phyloP scores from a whole-genome alignment of 495 filamentous ascomycete genomes.

The Cercophora scortea region DNA sequence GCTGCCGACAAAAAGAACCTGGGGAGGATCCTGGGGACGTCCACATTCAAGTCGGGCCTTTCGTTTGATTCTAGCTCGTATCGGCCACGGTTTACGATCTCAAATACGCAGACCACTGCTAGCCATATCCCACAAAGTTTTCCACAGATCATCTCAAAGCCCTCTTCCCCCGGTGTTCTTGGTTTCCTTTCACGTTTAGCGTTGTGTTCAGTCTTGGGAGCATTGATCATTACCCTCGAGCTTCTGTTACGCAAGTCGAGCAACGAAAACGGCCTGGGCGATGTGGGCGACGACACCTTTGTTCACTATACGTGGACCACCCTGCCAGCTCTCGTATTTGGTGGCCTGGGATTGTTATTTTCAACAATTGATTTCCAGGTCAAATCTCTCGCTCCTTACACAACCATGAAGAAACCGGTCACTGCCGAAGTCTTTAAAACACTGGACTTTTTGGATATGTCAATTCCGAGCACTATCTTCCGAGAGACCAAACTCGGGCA shows the following conservation, averaged over 20 bases:
- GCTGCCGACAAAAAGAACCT: neutral
- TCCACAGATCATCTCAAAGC: neutral
- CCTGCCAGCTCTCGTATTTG: conserved; percentile 5
- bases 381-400: conserved; percentile 4
- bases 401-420: neutral
- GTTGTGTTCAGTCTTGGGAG: neutral
- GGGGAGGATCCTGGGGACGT: neutral
- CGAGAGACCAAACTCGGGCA: neutral
- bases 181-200: neutral
- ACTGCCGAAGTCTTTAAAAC: neutral
- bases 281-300: conserved; percentile 2
- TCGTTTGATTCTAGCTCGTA: neutral
- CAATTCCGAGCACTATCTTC: conserved; percentile 1
- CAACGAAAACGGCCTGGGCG: conserved; percentile 2
- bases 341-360: neutral
- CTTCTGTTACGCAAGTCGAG: neutral
- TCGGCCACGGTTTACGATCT: neutral
- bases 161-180: neutral
- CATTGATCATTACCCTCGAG: neutral
- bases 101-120: neutral
- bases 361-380: conserved; percentile 7
- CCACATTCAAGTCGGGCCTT: neutral
- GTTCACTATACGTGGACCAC: conserved; percentile 14
- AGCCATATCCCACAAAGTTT: neutral
- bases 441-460: conserved; percentile 9